Evolutionary conservation across 768 basidiomycete species (phyloP), one percentile per base, ranked within the genome.

Genomic region (Steccherinum ochraceum): DNA sequence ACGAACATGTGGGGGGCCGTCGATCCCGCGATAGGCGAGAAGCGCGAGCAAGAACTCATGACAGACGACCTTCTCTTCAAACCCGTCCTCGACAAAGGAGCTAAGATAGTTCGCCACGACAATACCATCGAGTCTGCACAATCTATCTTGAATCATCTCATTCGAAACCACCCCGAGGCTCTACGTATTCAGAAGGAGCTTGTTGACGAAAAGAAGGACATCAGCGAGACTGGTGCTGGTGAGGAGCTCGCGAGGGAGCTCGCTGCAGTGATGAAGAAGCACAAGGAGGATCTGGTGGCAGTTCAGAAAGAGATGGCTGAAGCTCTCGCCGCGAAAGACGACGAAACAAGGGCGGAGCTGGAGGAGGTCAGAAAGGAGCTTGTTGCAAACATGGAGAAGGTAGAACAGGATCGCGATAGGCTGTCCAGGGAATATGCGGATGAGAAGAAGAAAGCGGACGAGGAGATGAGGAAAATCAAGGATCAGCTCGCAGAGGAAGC

Each of bases 181-280:
- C 66, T 83, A 2, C 70, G 69, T 20, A 80, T 84, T 46, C 82
- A 83, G 55, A 64, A 68, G 23, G 81, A 84, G 58, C 65, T 82
- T 12, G 76, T 82, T 3, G 73, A 74, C 51, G 66, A 76, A 55
- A 67, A 67, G 25, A 72, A 72, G 46, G 67, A 73, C 40, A 71
- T 83, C 13, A 66, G 72, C 1, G 67, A 81, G 46, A 82, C 83
- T 2, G 64, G 68, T 3, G 82, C 81, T 1, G 80, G 80, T 1
- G 68, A 64, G 13, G 81, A 79, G 57, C 68, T 84, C 19, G 70
- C 69, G 47, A 69, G 71, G 16, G 79, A 79, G 35, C 58, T 80
- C 2, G 68, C 71, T 50, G 73, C 72, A 52, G 75, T 78, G 61
- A 68, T 72, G 23, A 60, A 70, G 49, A 67, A 70, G 27, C 74